Evolutionary conservation across 2,329 filamentous ascomycete genomes (phyloP).

Genomic region (Chaetomium strumarium): DNA sequence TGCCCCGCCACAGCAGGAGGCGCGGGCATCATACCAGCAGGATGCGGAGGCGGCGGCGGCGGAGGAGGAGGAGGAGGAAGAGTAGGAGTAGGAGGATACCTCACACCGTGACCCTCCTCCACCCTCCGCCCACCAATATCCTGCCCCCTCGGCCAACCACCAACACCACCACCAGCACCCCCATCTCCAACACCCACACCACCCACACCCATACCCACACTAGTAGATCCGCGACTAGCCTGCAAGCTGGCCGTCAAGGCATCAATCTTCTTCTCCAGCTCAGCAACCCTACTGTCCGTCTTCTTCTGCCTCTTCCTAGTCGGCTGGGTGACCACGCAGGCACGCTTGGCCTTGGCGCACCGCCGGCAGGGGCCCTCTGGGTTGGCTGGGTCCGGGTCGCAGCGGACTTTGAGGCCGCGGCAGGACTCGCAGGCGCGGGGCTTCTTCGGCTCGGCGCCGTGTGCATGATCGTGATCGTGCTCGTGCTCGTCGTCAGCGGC

Average conservation of each 20-base stretch:
- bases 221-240: slow-evolving; percentile 33
- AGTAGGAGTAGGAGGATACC: not conserved
- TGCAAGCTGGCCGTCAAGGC: slow-evolving; percentile 75
- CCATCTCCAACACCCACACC: not conserved
- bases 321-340: slow-evolving; percentile 70
- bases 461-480: no score
- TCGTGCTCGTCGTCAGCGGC: no score
- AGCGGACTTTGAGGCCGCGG: slow-evolving; percentile 73
- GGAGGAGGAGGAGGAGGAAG: not conserved
- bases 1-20: not conserved
- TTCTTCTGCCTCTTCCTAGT: slow-evolving; percentile 82
- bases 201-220: not conserved
- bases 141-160: not conserved
- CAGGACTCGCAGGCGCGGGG: slow-evolving; percentile 71
- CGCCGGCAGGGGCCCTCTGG: slow-evolving; percentile 62
- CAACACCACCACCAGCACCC: not conserved
- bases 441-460: slow-evolving; percentile 51
- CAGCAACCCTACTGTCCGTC: slow-evolving; percentile 80
- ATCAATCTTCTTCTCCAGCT: slow-evolving; percentile 90
- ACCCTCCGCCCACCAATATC: not conserved
- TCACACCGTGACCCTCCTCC: not conserved
- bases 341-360: slow-evolving; percentile 73
- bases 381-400: slow-evolving; percentile 64
- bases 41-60: not conserved
- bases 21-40: not conserved